Base-by-base conservation (phyloP, 768 basidiomycete species). In the Crassisporium funariophilum region DNA sequence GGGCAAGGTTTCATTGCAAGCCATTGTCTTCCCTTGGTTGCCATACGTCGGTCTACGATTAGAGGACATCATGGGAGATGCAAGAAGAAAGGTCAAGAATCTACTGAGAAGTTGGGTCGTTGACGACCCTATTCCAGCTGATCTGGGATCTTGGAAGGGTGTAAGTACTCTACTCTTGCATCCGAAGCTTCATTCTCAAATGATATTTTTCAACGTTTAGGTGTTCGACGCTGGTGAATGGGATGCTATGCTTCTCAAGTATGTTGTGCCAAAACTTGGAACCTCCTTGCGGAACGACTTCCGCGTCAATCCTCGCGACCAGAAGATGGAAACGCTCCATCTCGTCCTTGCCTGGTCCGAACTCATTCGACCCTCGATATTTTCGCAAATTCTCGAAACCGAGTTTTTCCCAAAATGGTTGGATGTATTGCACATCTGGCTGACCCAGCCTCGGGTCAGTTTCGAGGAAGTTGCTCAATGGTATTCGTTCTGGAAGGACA, bases 371-470 rank as follows among this genome's bases (percentile, higher is more conserved):
- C 67, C 82, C 0, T 83, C 88, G 4, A 79, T 95, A 50, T 77
- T 97, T 58, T 77, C 84, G 1, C 90, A 94, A 59, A 71, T 99
- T 10, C 70, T 99, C 52, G 91, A 95, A 63, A 77, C 79, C 4
- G 92, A 93, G 58, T 95, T 98, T 74, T 98, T 98, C 78, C 91
- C 93, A 4, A 95, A 97, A 63, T 99, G 95, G 94, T 75, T 98
- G 49, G 88, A 93, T 39, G 84, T 90, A 16, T 73, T 99, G 17
- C 86, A 95, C 60, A 68, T 91, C 35, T 98, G 97, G 97, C 84
- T 99, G 31, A 76, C 87, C n/a, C 89, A 92, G 53, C 91, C 92
- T 1, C 80, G 72, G 36, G 88, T 88, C 59, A 94, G 83, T 69
- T 88, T 92, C 57, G 91, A 88, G 56, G 92, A 98, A 65, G 92